Base-by-base conservation (phyloP, 2,329 filamentous ascomycete species). In the Botryotinia convoluta region DNA sequence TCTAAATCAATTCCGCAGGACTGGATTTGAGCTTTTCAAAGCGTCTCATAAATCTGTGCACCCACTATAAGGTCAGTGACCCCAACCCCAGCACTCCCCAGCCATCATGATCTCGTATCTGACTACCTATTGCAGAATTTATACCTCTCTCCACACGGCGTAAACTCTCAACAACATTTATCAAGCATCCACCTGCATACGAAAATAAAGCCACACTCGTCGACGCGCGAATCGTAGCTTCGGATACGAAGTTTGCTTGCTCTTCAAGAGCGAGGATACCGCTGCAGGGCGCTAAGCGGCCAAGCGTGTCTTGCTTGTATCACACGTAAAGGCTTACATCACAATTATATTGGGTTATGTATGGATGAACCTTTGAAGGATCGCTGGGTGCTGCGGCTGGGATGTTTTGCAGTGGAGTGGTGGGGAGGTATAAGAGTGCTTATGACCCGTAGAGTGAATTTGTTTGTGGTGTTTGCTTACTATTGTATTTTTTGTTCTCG, bases 271-370 rank as follows among this genome's bases (percentile, higher is more conserved):
- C 61, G 39, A 63, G 61, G 61, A 45, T 64, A 64, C 26, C 60
- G 60, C 26, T 42, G n/a, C n/a, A 20, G 9, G 10, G 2, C 35
- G 26, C 61, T 39, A 64, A 63, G 61, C 39, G 44, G n/a, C 61
- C n/a, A 62, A 62, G 60, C 37, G 16, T 12, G 20, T 20, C 37
- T 6, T 20, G 39, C 61, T n/a, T 44, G 61, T 64, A 32, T 64
- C 61, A 64, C 61, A 45, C 39, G 39, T 32, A 44, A 44, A 64
- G n/a, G 61, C 39, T 44, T 64, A 45, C 61, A 64, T 64, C 39
- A 64, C 26, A 4, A 18, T 26, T 39, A 26, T 16, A n/a, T 37
- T 61, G 22, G 32, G 26, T 26, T 6, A 0, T 8, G 35, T 9
- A 61, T 57, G 51, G 51, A 57, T 57, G 51, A 57, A 29, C 51